A percentile compares a stretch with the other conserved stretches of the same genome.
phyloP scores from a whole-genome alignment of 345 rosid species.

The Alliaria petiolata region DNA sequence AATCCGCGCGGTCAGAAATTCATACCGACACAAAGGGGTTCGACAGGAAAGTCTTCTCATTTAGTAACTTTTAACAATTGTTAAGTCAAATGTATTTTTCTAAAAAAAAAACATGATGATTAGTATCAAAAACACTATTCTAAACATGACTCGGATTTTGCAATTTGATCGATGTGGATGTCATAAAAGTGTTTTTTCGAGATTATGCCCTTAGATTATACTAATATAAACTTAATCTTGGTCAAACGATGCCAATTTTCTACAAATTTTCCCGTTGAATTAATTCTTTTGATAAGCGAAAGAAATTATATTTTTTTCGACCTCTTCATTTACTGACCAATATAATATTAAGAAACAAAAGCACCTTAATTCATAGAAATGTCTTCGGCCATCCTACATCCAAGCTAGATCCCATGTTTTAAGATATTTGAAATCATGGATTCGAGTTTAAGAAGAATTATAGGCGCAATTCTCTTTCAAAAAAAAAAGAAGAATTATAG shows the following conservation, averaged over 20 bases:
- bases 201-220: neutral
- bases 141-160: constrained; percentile 6
- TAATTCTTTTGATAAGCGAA: neutral
- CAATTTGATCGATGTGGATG: constrained; percentile 9
- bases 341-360: neutral
- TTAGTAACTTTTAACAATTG: too few relatives aligned
- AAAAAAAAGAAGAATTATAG: too few relatives aligned
- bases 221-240: neutral
- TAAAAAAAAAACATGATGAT: neutral
- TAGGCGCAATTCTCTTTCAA: too few relatives aligned
- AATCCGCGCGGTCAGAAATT: too few relatives aligned
- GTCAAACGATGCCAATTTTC: constrained; percentile 18
- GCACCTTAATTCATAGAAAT: neutral
- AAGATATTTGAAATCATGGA: neutral
- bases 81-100: neutral
- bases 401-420: neutral
- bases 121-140: neutral
- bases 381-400: neutral
- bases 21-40: too few relatives aligned
- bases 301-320: neutral
- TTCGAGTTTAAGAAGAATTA: neutral
- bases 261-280: neutral
- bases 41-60: too few relatives aligned
- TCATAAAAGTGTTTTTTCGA: neutral
- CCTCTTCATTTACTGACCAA: neutral